Base-by-base conservation (phyloP, 352 stramenopile genomes). In the Phytophthora meadii region DNA sequence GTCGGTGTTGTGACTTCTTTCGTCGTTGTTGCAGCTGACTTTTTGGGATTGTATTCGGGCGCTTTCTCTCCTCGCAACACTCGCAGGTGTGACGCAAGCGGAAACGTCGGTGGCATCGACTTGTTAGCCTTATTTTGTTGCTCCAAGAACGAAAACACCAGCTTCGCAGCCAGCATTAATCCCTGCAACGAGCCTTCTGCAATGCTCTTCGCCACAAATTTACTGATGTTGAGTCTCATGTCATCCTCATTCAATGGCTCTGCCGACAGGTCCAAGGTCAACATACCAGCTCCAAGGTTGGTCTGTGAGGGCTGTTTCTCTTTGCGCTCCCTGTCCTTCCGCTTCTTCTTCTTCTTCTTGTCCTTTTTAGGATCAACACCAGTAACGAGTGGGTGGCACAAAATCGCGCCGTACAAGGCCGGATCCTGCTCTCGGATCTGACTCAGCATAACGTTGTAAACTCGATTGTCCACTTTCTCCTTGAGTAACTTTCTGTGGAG, bases 271-370 rank as follows among this genome's bases (percentile, higher is more conserved):
- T 96, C 88, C 0, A 86, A 86, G 14, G 75, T 77, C 1, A 94
- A 74, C 88, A 96, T 94, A 5, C 77, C 47, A 24, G 65, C 79
- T 10, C 65, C 51, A 17, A 73, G 60, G 11, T 68, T 61, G 10
- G 59, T 61, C 36, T 77, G 72, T 27, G 72, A 72, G 10, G 78
- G 54, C 27, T 65, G 66, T 39, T 90, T 92, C 12, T 93, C 82
- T 61, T 92, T 93, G 44, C 79, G 78, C n/a, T 92, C 81, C 27
- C 86, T 66, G 17, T 94, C 88, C 68, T 95, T 93, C 17, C 87
- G 74, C 56, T 89, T 92, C 72, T 94, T 94, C 53, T 93, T 92
- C 65, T 92, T 90, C 34, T 87, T 81, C 62, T 92, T 91, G 58
- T 95, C 85, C 42, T 86, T 90, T 65, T 85, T 92, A 3, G 79